Evolutionary conservation across 768 basidiomycete species (phyloP).

Genomic region (Boletus reticuloceps): DNA sequence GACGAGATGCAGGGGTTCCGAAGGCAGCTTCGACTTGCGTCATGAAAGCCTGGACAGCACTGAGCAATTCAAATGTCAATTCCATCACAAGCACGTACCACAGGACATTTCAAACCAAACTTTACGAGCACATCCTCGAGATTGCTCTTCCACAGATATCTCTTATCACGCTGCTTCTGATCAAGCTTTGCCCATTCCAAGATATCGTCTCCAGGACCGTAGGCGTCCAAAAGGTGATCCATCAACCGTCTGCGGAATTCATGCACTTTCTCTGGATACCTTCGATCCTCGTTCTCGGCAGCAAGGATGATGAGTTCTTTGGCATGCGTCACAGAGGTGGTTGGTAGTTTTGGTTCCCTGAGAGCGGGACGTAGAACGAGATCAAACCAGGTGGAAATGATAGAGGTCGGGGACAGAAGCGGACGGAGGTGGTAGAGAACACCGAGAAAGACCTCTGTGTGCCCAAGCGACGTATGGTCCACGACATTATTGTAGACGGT

Average conservation of each 20-base stretch:
- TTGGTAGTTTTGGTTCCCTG: conserved; percentile 67
- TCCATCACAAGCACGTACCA: conserved; percentile 46
- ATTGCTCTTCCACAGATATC: conserved; percentile 71
- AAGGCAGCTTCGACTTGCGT: conserved; percentile 66
- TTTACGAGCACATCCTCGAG: conserved; percentile 71
- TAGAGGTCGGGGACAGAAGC: conserved; percentile 58
- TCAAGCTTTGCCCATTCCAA: conserved; percentile 73
- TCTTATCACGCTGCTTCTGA: conserved; percentile 55
- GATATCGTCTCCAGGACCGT: conserved; percentile 66
- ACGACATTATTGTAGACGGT: conserved; percentile 58
- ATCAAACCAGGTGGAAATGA: conserved; percentile 82
- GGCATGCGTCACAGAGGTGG: conserved; percentile 56
- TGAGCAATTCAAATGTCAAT: conserved; percentile 9
- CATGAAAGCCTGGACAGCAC: conserved; percentile 57
- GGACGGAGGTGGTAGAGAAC: conserved; percentile 62
- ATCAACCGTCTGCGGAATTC: conserved; percentile 69
- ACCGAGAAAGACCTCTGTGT: conserved; percentile 65
- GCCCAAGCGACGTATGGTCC: conserved; percentile 59
- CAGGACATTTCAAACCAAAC: conserved; percentile 59
- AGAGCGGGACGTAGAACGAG: conserved; percentile 74
- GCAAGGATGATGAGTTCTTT: conserved; percentile 70
- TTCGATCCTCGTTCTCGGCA: conserved; percentile 46
- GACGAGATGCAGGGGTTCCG: conserved; percentile 52
- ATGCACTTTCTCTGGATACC: conserved; percentile 47
- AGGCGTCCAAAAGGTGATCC: conserved; percentile 73